phyloP scores from a whole-genome alignment of 2,329 filamentous ascomycete species.

The Diplodia sapinea region DNA sequence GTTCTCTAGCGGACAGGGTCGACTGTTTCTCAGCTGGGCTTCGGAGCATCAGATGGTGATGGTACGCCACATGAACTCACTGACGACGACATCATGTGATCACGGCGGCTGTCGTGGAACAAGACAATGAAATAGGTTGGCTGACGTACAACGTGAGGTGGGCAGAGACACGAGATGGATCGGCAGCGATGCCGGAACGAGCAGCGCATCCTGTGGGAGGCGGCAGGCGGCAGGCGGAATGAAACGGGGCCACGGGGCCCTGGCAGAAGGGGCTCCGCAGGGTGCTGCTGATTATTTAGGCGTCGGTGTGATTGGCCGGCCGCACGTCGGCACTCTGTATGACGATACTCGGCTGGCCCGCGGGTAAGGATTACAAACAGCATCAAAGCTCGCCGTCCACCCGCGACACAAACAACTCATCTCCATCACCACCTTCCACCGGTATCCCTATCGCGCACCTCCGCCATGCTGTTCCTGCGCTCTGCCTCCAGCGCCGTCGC shows the following conservation, averaged over 20 bases:
- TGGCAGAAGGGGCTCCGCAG: not conserved
- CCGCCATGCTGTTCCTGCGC: conserved; percentile 24
- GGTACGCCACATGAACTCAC: not conserved
- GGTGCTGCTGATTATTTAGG: conserved; percentile 3
- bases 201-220: conserved; percentile 13
- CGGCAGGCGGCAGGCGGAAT: conserved; percentile 2
- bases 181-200: conserved; percentile 21
- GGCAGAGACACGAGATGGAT: not conserved
- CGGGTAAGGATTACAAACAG: conserved; percentile 28
- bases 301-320: conserved; percentile 14
- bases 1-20: not conserved
- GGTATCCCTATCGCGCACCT: not conserved
- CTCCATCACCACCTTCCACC: conserved; percentile 15
- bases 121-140: not conserved
- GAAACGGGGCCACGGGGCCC: conserved; percentile 4
- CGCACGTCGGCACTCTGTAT: conserved; percentile 2
- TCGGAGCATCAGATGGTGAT: not conserved
- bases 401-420: conserved; percentile 16
- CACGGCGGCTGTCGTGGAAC: not conserved
- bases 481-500: conserved; percentile 17
- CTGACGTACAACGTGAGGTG: conserved; percentile 1
- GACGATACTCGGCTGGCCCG: conserved; percentile 24
- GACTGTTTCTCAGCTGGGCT: not conserved
- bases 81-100: conserved; percentile 11
- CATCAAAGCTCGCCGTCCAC: conserved; percentile 20